Conservation (phyloP, 192 early-diverging fungal species). For the Diversispora eburnea region DNA sequence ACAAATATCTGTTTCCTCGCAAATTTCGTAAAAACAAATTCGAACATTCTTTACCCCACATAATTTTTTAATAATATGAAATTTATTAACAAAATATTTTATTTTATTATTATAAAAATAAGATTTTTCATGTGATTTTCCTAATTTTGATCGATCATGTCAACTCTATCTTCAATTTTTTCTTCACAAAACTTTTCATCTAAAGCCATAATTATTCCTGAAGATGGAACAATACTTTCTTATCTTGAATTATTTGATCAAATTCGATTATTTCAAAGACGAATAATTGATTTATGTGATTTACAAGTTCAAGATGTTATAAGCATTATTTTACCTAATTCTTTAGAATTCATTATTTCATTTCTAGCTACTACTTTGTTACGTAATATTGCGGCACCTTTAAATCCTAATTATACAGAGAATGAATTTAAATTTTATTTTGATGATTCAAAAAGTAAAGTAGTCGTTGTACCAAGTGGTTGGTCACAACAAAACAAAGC, state of each 20-base stretch:
- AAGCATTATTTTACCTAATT: slow-evolving; percentile 64
- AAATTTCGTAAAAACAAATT: neutral
- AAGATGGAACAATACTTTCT: slow-evolving; percentile 20
- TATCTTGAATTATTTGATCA: slow-evolving; percentile 30
- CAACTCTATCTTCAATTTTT: slow-evolving; percentile 37
- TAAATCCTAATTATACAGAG: slow-evolving; percentile 65
- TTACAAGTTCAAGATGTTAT: slow-evolving; percentile 32
- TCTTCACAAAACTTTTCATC: slow-evolving; percentile 17
- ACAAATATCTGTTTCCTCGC: neutral
- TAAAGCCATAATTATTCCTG: slow-evolving; percentile 41
- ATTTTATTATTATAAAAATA: too few relatives aligned
- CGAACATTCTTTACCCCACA: neutral
- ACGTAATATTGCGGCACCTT: slow-evolving; percentile 65
- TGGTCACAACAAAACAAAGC: slow-evolving; percentile 42
- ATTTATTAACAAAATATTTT: too few relatives aligned
- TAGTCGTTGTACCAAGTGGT: slow-evolving; percentile 62
- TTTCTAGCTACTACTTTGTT: slow-evolving; percentile 63
- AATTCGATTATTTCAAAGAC: slow-evolving; percentile 31
- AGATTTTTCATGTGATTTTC: too few relatives aligned
- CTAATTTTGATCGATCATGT: too few relatives aligned
- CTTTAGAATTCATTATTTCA: slow-evolving; percentile 58
- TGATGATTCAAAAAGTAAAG: slow-evolving; percentile 59
- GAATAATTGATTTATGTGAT: slow-evolving; percentile 28
- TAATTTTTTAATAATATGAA: neutral
- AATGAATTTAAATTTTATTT: slow-evolving; percentile 75